These are phyloP conservation scores for Cryptococcus jaspeensis DNA, from an alignment of 1,284 basidiomycete genomes.

Conservation along the genomic window DNA sequence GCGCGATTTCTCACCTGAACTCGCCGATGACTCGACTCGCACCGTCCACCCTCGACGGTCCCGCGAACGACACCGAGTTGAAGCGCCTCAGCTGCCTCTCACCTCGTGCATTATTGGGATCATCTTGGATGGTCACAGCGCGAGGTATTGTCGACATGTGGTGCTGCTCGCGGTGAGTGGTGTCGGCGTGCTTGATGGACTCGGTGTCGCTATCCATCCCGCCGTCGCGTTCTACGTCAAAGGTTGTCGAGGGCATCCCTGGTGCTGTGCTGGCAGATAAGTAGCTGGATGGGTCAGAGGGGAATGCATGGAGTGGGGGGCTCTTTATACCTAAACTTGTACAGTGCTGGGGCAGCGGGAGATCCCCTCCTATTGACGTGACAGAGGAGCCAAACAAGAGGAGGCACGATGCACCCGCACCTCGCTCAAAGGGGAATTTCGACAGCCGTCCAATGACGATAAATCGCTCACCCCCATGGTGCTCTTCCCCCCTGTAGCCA, in stretches of 20 bases:
- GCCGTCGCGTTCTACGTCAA: slow-evolving; percentile 10
- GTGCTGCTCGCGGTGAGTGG: not conserved
- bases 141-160: not conserved
- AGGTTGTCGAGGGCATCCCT: not conserved
- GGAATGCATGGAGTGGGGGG: no score
- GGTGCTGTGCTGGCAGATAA: not conserved
- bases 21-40: slow-evolving; percentile 38
- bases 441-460: no score
- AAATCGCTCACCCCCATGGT: no score
- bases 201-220: not conserved
- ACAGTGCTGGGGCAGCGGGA: no score
- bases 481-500: no score
- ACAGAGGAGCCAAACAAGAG: no score
- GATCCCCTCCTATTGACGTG: no score
- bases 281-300: not conserved
- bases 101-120: not conserved
- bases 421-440: no score
- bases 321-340: no score
- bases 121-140: slow-evolving; percentile 12
- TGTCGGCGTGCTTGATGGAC: slow-evolving; percentile 1
- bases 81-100: slow-evolving; percentile 29
- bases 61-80: slow-evolving; percentile 24
- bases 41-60: slow-evolving; percentile 23
- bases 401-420: no score
- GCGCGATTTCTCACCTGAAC: slow-evolving; percentile 31